These are phyloP conservation scores for Wickerhamiella cacticola DNA, from an alignment of 805 yeast species.

Conservation along the genomic window DNA sequence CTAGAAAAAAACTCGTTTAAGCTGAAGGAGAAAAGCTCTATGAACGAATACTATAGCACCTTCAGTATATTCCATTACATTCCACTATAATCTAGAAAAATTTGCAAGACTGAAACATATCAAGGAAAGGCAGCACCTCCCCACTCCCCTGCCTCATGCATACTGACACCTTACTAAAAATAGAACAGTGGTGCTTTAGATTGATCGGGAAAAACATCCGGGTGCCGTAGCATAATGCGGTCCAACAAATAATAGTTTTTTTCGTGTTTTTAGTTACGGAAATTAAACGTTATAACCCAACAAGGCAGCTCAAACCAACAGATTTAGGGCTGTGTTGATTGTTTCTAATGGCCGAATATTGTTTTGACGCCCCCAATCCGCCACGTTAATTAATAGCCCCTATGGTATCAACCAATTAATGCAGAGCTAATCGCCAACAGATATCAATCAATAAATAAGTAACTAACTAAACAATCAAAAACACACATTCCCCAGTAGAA, in stretches of 20 bases:
- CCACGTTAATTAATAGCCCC: background rate
- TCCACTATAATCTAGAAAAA: background rate
- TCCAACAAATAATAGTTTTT: background rate
- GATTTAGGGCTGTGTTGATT: too few relatives aligned
- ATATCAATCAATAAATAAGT: too few relatives aligned
- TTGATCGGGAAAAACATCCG: background rate
- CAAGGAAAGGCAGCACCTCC: background rate
- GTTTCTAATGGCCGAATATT: too few relatives aligned
- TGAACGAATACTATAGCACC: too few relatives aligned
- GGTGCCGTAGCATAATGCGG: background rate
- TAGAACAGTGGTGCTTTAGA: background rate
- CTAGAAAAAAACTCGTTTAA: background rate
- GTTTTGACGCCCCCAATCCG: background rate
- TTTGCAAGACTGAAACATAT: background rate
- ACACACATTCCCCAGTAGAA: background rate
- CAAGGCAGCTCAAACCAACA: background rate
- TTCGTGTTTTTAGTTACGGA: background rate
- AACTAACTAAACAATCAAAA: too few relatives aligned
- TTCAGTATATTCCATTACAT: too few relatives aligned
- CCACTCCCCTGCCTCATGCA: conserved; percentile 1
- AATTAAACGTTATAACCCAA: background rate
- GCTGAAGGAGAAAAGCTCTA: background rate
- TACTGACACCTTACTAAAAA: background rate
- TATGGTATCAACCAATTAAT: background rate
- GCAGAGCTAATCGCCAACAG: background rate